Evolutionary conservation across 805 yeast species (phyloP).

Genomic region (Ogataea polymorpha): DNA sequence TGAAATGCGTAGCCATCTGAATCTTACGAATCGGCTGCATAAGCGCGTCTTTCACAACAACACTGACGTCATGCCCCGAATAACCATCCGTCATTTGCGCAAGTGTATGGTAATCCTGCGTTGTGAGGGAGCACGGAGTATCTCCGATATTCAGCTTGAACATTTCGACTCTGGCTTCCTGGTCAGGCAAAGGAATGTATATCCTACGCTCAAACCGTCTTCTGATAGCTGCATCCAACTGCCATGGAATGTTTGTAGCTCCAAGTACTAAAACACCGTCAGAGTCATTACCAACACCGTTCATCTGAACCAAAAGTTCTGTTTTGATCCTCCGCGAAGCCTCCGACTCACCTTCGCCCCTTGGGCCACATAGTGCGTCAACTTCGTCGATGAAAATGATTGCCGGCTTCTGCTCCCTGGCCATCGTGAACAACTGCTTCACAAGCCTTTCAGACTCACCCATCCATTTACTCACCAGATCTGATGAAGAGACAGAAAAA

Average conservation of each 20-base stretch:
- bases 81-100: constrained; percentile 97
- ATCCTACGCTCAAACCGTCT: constrained; percentile 95
- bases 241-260: constrained; percentile 99
- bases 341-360: constrained; percentile 97
- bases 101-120: constrained; percentile 69
- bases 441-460: constrained; percentile 97
- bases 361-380: constrained; percentile 95
- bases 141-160: constrained; percentile 89
- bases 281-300: constrained; percentile 96
- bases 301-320: constrained; percentile 95
- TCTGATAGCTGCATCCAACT: constrained; percentile 93
- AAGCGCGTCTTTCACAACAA: constrained; percentile 92
- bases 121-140: constrained; percentile 76
- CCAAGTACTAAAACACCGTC: constrained; percentile 92
- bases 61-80: constrained; percentile 96
- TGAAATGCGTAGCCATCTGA: constrained; percentile 94
- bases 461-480: constrained; percentile 98
- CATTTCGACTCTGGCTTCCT: constrained; percentile 89
- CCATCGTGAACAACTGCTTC: constrained; percentile 92
- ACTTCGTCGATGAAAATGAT: constrained; percentile 97
- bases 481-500: constrained; percentile 94
- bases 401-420: constrained; percentile 92
- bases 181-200: constrained; percentile 91
- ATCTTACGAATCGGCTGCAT: constrained; percentile 98
- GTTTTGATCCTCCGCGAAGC: constrained; percentile 96